Base-by-base conservation (phyloP, 805 yeast species). In the Yarrowia hollandica region DNA sequence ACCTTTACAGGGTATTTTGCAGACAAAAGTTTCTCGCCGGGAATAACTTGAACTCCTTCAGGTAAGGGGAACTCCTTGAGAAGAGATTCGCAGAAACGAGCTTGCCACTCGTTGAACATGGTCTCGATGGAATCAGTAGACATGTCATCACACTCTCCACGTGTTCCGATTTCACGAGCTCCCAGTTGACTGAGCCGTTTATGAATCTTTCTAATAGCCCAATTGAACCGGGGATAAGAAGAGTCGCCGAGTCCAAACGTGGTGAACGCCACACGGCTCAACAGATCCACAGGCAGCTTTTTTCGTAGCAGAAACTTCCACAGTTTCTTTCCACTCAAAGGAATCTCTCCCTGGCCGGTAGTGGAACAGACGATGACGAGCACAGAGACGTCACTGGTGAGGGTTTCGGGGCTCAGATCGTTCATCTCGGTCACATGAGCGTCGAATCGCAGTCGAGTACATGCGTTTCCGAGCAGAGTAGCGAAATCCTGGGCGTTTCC, bases 211-310 rank as follows among this genome's bases (percentile, higher is more conserved):
- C 85, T 80, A 33, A 86, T 81, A n/a, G 96, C 97, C 77, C 84
- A 84, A 72, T 94, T 92, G 73, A 82, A 94, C 63, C 86, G 81
- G 5, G 95, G 88, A 69, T 94, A 94, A 1, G 96, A 85, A 0
- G 96, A 85, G 70, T 94, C 98, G 22, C 99, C 99, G 1, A 94
- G 73, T 0, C 99, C 99, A 67, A 94, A 86, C 1, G 90, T 79
- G 2, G 92, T 81, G 64, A 90, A 77, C 15, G 74, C 71, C 10
- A 88, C 65, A 67, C 85, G 88, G 62, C 78, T 77, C 35, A 92
- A 72, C 26, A 89, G 72, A 64, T 82, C 82, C 0, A 64, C 25
- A 74, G 94, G 79, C 7, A 92, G 78, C 63, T 82, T 83, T 68
- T 79, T 82, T 68, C 80, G 82, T 60, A 89, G 79, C 65, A 94